Base-by-base conservation (phyloP, 2,329 filamentous ascomycete genomes). In the Sclerotinia minor region DNA sequence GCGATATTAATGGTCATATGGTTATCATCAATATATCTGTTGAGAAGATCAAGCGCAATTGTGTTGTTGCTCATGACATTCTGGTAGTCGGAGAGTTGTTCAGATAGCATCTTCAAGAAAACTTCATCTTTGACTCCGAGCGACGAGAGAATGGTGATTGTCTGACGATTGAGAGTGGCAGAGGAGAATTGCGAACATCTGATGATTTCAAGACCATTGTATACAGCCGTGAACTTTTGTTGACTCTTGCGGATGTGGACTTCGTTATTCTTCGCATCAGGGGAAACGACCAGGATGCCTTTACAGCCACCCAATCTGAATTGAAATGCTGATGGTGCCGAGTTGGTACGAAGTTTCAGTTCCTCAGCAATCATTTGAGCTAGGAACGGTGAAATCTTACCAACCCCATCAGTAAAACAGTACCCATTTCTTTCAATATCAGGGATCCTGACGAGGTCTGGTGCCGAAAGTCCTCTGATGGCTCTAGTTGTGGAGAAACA, bases 271-370 rank as follows among this genome's bases (percentile, higher is more conserved):
- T 84, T 84, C 13, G 89, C 85, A 5, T 89, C 84, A 0, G 90
- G 86, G 79, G 92, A 94, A 5, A 92, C 83, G 0, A 88, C 87
- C 24, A 99, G 82, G 19, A 99, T 88, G 0, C 95, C 95, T 79
- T 99, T 99, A 79, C 89, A 94, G 1, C 95, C 95, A 11, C 92
- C 94, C 74, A 97, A 87, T 9, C 95, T 91, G 74, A 98, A 97
- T 74, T 99, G 95, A 72, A 92, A 94, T 0, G 92, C 90, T 0
- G 93, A 96, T 0, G 95, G 94, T 6, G 86, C 80, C 5, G 84
- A 83, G 79, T 1, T 84, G 78, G 17, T 83, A 83, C 26, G 82
- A 79, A 93, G 77, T 0, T 84, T 84, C 69, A 96, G 85, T 71
- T 95, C 90, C 19, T 85, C 81, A 11, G 89, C 85, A 55, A 96